Percentiles rank a stretch among this genome's conserved stretches.
Conservation (phyloP, 164 flowering plant species). For the Protea cynaroides region DNA sequence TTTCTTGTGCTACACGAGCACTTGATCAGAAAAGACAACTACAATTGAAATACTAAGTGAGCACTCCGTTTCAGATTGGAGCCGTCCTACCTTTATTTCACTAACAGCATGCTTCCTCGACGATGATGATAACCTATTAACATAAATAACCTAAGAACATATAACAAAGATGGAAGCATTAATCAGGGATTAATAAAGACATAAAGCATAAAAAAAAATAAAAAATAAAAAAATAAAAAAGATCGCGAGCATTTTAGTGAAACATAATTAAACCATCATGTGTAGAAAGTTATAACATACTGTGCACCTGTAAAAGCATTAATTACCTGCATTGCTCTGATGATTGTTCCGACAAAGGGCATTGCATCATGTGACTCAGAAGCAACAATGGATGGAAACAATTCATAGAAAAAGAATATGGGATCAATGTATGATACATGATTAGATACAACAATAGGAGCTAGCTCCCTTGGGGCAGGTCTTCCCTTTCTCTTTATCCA, state of each 20-base stretch:
- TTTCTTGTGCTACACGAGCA: neutral
- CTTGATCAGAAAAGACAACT: neutral
- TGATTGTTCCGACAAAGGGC: constrained; percentile 94
- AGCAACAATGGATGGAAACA: constrained; percentile 89
- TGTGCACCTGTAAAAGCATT: neutral
- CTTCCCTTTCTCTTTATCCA: constrained; percentile 86
- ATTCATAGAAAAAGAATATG: constrained; percentile 87
- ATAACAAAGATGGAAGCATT: neutral
- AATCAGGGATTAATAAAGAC: neutral
- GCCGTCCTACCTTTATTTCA: constrained; percentile 84
- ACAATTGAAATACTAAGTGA: neutral
- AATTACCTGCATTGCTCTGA: constrained; percentile 97
- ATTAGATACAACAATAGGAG: constrained; percentile 95
- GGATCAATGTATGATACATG: constrained; percentile 94
- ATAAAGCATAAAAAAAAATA: neutral
- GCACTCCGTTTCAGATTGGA: constrained; percentile 1
- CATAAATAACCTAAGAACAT: constrained; percentile 74
- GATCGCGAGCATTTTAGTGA: too few species aligned
- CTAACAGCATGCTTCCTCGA: constrained; percentile 82
- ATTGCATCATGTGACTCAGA: constrained; percentile 90
- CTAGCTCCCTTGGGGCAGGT: constrained; percentile 74
- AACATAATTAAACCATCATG: neutral
- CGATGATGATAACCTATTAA: constrained; percentile 69
- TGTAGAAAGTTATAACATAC: neutral
- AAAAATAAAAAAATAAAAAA: too few species aligned